Conservation (phyloP, 192 early-diverging fungal species). For the Coemansia sp. region DNA sequence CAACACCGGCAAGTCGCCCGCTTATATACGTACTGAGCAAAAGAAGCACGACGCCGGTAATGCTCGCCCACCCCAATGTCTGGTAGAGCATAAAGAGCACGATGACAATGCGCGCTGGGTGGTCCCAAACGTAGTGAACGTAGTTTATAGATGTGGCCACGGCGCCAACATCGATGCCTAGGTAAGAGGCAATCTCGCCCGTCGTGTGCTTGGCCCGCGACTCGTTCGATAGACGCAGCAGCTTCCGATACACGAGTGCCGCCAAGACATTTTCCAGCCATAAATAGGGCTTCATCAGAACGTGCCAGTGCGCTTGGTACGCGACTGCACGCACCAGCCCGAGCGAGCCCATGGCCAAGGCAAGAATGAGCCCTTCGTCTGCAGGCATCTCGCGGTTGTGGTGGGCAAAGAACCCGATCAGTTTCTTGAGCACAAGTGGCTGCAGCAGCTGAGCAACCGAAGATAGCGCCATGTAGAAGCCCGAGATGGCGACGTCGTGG, state of each 20-base stretch:
- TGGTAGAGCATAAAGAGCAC: conserved; percentile 16
- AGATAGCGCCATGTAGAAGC: conserved; percentile 5
- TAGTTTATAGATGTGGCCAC: conserved; percentile 18
- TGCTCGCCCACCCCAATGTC: conserved; percentile 14
- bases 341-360: conserved; percentile 9
- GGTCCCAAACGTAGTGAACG: conserved; percentile 43
- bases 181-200: conserved; percentile 65
- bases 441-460: conserved; percentile 17
- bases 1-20: conserved; percentile 50
- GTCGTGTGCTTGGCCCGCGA: conserved; percentile 70
- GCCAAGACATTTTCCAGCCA: conserved; percentile 49
- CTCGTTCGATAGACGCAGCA: conserved; percentile 11
- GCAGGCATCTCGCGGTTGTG: not conserved
- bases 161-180: conserved; percentile 55
- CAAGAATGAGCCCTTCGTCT: conserved; percentile 17
- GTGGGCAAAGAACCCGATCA: conserved; percentile 11
- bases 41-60: conserved; percentile 10
- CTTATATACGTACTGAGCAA: conserved; percentile 22
- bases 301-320: conserved; percentile 55
- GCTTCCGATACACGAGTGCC: conserved; percentile 12
- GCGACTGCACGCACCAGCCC: conserved; percentile 8
- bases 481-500: conserved; percentile 5
- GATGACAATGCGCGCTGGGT: conserved; percentile 8
- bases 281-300: conserved; percentile 72
- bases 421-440: conserved; percentile 10